Evolutionary conservation across 1,139 yeast species (phyloP), one percentile per base, ranked within the genome.

Genomic region (Lodderomyces margitis): DNA sequence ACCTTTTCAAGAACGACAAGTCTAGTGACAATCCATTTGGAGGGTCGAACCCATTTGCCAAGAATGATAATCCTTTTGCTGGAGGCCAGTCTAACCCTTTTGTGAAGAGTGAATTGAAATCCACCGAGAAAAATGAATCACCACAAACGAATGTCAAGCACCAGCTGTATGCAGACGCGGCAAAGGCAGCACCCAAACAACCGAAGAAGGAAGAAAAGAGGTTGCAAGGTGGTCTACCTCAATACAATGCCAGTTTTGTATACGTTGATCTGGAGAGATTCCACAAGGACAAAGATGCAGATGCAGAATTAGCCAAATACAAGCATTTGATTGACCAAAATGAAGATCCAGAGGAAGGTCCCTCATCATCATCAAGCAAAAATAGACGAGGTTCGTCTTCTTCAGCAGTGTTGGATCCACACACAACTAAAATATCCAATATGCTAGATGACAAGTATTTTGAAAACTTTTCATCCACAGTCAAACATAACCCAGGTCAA

Each of bases 401-500:
- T 11, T 46, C 57, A 5, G 51, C 56, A 5, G 53, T 52, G 6
- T 48, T 62, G 42, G 61, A 61, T 39, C 68, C 73, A 39, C 73
- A 57, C 63, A 70, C 58, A 37, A 58, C 52, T 56, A 75, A 62
- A 61, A 64, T 80, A 12, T 64, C 80, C 8, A 68, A 62, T 36
- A 73, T 81, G 68, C 69, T 84, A 48, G 86, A 84, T 46, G 97
- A 89, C 58, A 80, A 79, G 46, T 78, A 76, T 12, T 92, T 92
- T 63, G 91, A 86, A 56, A 78, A 80, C 43, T 92, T 92, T 59
- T 77, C 87, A 24, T 81, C 78, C 40, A 70, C 80, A 3, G 84
- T 87, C 9, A 82, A 82, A 12, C 85, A 84, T 55, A 92, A 92
- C 57, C 92, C 97, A 4, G 73, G 75, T 1, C 98, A 92, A 62